These are phyloP conservation scores for Alternaria alternata DNA, from an alignment of 2,329 filamentous ascomycete genomes.

Conservation along the genomic window DNA sequence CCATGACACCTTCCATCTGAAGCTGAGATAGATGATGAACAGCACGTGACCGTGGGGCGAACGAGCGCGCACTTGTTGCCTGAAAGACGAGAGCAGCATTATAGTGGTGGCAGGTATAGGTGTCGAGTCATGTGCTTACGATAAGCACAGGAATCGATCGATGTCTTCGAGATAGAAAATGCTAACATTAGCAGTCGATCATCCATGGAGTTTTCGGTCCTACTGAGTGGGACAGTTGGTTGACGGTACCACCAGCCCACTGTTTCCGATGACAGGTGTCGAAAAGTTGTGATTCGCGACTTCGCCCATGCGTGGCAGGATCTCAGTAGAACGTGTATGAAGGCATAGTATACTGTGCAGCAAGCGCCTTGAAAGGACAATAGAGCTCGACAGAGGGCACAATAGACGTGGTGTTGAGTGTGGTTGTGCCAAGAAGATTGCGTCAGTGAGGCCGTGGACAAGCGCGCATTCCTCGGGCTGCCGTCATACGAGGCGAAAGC, in stretches of 20 bases:
- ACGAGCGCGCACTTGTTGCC: not conserved
- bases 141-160: not conserved
- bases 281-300: not conserved
- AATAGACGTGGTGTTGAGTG: not conserved
- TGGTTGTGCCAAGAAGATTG: constrained; percentile 12
- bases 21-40: not conserved
- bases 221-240: not conserved
- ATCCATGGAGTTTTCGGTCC: not conserved
- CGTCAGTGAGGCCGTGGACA: constrained; percentile 13
- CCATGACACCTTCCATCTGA: not conserved
- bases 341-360: fast-evolving
- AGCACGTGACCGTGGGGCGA: not conserved
- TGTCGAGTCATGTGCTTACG: constrained; percentile 2
- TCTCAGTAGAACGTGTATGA: too few species aligned
- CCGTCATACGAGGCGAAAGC: constrained; percentile 14
- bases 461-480: not conserved
- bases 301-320: not conserved
- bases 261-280: not conserved
- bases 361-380: too few species aligned
- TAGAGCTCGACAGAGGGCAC: not conserved
- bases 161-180: not conserved
- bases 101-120: not conserved
- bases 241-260: not conserved
- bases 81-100: not conserved
- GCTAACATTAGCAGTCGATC: not conserved